Conservation (phyloP, 179 eudicot genomes). For the Vitellaria paradoxa region DNA sequence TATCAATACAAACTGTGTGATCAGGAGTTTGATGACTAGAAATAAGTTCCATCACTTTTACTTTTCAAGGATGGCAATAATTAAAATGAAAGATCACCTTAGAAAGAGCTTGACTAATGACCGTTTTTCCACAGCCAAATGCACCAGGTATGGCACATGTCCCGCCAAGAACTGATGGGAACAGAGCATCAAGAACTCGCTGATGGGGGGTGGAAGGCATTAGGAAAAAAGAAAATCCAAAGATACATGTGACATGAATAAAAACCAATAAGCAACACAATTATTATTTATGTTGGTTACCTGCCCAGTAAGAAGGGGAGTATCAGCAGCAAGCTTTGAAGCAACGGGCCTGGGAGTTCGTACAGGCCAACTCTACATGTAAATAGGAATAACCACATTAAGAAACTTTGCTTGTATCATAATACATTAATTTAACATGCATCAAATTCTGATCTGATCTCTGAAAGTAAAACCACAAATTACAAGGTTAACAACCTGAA, state of each 20-base stretch:
- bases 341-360: conserved; percentile 98
- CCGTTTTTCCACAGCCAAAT: conserved; percentile 97
- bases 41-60: not conserved
- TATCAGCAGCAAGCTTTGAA: conserved; percentile 97
- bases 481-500: conserved; percentile 56
- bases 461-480: not conserved
- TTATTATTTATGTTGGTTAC: conserved; percentile 26
- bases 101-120: conserved; percentile 95
- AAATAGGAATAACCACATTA: conserved; percentile 89
- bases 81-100: conserved; percentile 45
- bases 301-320: conserved; percentile 98
- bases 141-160: conserved; percentile 99
- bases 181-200: conserved; percentile 99
- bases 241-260: not conserved
- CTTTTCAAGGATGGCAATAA: not conserved
- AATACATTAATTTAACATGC: conserved; percentile 44
- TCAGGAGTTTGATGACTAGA: not conserved
- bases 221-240: conserved; percentile 2
- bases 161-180: conserved; percentile 98
- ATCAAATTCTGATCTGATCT: conserved; percentile 73
- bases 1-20: not conserved
- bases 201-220: conserved; percentile 23
- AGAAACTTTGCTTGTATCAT: conserved; percentile 34
- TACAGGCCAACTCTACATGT: conserved; percentile 82
- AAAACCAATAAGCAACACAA: not conserved